phyloP scores from a whole-genome alignment of 2,329 filamentous ascomycete species.

The Colletotrichum sp. region DNA sequence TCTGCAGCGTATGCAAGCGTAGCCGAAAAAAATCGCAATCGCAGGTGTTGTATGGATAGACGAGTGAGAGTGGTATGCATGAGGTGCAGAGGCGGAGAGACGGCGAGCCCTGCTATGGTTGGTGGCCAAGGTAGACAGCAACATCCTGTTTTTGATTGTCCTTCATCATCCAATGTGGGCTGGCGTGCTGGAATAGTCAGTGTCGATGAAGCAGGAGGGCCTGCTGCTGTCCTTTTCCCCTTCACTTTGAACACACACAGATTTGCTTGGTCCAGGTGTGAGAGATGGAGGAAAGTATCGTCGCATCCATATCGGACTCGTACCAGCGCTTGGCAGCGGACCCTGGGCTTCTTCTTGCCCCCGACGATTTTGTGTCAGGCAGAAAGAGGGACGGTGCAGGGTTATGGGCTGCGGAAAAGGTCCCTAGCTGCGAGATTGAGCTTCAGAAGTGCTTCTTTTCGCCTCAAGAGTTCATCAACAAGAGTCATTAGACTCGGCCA shows the following conservation, averaged over 20 bases:
- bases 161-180: not conserved
- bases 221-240: not conserved
- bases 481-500: not conserved
- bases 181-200: not conserved
- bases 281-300: not conserved
- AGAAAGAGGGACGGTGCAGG: not conserved
- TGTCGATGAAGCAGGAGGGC: not conserved
- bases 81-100: not conserved
- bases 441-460: not conserved
- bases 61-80: not conserved
- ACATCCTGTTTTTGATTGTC: not conserved
- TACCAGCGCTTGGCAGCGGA: not conserved
- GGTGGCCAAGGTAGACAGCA: not conserved
- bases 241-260: not conserved
- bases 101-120: not conserved
- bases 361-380: not conserved
- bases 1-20: constrained; percentile 6
- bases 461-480: not conserved
- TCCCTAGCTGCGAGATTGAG: constrained; percentile 5
- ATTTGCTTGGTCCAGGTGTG: not conserved
- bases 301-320: not conserved
- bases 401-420: not conserved
- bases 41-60: constrained; percentile 4
- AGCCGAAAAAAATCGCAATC: not conserved
- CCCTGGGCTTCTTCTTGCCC: not conserved